Evolutionary conservation across 2,329 filamentous ascomycete genomes (phyloP), one percentile per base, ranked within the genome.

Genomic region (Aspergillus quadrilineatus): DNA sequence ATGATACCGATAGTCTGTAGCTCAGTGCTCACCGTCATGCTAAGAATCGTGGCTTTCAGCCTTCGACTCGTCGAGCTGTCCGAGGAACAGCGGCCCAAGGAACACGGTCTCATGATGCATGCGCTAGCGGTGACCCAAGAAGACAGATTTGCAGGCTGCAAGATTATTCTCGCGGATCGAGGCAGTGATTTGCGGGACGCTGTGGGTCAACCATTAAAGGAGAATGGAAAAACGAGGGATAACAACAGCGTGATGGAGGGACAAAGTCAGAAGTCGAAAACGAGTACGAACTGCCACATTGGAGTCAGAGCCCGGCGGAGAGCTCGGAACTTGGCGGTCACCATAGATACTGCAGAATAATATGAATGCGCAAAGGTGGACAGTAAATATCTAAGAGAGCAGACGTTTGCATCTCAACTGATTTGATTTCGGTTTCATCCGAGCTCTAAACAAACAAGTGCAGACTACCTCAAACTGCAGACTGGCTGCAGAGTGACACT

Each of bases 11-110:
- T 22, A 22, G 22, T 22, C 22, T 22, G 22, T 22, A 22, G 22
- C 22, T 22, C 22, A 22, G 22, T 22, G 43, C 43, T 53, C 22
- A 39, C n/a, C 32, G 9, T 22, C 15, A 8, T 15, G 10, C 26
- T 36, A 22, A 37, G 14, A 8, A 41, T 17, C 30, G 50, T 53
- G 50, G 50, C 50, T 53, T 53, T 28, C 22, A 22, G 50, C 30
- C 32, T 22, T 17, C 3, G 14, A 14, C 29, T n/a, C 44, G 9
- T 7, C 7, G 32, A 34, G 32, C 12, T n/a, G 9, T n/a, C 50
- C 41, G 46, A 46, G 42, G 30, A 17, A 46, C 22, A 22, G 22
- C 22, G 22, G 22, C 22, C 22, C 22, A 22, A 22, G 22, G 22
- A 22, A 22, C 22, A 22, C 22, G 3, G 22, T 4, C 22, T 22